Evolutionary conservation across 306 rosid species (phyloP).

Genomic region (Lathyrus aphaca): DNA sequence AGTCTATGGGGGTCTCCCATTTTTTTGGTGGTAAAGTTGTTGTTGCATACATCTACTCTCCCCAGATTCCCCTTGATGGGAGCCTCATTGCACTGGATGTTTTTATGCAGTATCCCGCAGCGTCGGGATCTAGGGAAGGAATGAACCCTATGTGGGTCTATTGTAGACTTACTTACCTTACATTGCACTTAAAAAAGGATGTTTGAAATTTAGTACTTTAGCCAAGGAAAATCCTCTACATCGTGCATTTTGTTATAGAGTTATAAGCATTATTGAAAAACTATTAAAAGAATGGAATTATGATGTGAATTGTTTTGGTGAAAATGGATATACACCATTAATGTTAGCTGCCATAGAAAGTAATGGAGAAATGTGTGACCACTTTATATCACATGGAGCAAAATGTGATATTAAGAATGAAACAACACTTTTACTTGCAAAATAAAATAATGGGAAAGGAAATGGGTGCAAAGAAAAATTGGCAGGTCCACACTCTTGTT

Average conservation of each 20-base stretch:
- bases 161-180: neutral
- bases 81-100: neutral
- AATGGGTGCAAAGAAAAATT: slow-evolving; percentile 55
- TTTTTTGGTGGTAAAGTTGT: neutral
- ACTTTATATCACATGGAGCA: slow-evolving; percentile 60
- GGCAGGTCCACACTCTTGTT: too few relatives aligned
- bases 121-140: neutral
- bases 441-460: too few relatives aligned
- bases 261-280: too few relatives aligned
- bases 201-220: too few relatives aligned
- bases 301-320: too few relatives aligned
- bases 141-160: neutral
- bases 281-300: too few relatives aligned
- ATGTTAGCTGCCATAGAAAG: slow-evolving; percentile 68
- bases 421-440: slow-evolving; percentile 53
- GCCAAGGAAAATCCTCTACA: too few relatives aligned
- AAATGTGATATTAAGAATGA: slow-evolving; percentile 51
- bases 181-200: too few relatives aligned
- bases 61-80: neutral
- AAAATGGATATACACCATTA: slow-evolving; percentile 54
- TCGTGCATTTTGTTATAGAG: too few relatives aligned
- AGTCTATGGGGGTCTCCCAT: neutral
- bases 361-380: slow-evolving; percentile 44
- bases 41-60: neutral
- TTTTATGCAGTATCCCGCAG: neutral